Base-by-base conservation (phyloP, 75 land plant genomes). In the Pinus tabuliformis region DNA sequence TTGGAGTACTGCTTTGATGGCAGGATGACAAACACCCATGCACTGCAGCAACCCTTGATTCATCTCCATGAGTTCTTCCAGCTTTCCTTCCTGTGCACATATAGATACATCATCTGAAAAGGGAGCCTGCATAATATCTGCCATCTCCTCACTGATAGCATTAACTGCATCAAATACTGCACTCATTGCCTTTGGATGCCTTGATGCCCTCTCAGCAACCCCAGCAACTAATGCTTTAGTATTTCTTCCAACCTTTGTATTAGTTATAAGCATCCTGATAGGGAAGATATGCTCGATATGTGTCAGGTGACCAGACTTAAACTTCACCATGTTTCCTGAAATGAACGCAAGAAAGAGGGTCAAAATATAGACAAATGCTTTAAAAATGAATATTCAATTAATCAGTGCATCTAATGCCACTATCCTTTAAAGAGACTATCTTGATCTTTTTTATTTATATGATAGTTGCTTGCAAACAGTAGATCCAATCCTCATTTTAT, bases 41-140 rank as follows among this genome's bases (percentile, higher is more conserved):
- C 89, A 84, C 77, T 89, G 92, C 70, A 96, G 86, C 58, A 94
- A 82, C 49, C 99, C 99, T 81, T 94, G 99, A 74, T 92, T 96
- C 91, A 96, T 94, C 82, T 85, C 95, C 86, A 96, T 89, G 59
- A 94, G 70, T 73, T 96, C 95, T 78, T 83, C 86, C 24, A 96
- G 58, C 78, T 85, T 92, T 76, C 73, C 90, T 72, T 94, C 94
- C 30, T 79, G 87, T 76, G 82, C 83, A 36, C 84, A 83, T 7
- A 83, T 58, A 22, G 87, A 56, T 16, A 82, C 36, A 26, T 84
- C 90, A 71, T 89, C 85, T n/a, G 76, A 28, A 61, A 82, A 79
- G 39, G 88, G 82, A 22, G 90, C 84, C 79, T 90, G 90, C n/a
- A 96, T 84, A 56, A 92, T 86, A 3, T 78, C 39, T 16, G 94